A percentile compares a stretch with the other conserved stretches of the same genome.
phyloP scores from a whole-genome alignment of 2,329 filamentous ascomycete genomes.

The Blastomyces percursus region DNA sequence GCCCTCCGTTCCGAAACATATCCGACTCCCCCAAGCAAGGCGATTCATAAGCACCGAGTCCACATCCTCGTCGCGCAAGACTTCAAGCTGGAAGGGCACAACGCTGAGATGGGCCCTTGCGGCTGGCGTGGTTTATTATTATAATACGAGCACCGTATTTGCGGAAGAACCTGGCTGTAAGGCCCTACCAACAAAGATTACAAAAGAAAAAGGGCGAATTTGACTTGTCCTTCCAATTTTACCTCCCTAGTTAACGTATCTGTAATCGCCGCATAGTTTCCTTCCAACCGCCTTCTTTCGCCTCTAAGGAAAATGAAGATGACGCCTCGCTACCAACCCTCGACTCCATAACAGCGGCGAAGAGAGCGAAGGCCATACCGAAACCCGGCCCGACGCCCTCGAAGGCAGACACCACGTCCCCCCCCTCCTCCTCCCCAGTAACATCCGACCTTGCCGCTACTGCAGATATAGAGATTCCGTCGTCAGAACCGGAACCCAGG shows the following conservation, averaged over 20 bases:
- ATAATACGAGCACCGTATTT: constrained; percentile 81
- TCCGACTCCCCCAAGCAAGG: constrained; percentile 17
- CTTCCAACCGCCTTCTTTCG: constrained; percentile 19
- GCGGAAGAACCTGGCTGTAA: constrained; percentile 69
- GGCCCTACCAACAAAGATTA: constrained; percentile 20
- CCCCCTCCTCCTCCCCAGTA: constrained; percentile 13
- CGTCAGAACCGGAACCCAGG: constrained; percentile 9
- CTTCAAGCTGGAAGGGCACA: constrained; percentile 71
- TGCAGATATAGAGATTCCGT: constrained; percentile 12
- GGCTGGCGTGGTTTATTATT: constrained; percentile 73
- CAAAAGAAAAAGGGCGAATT: background rate
- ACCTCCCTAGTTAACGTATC: background rate
- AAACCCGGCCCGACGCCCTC: background rate
- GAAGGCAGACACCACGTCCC: constrained; percentile 1
- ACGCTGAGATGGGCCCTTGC: constrained; percentile 65
- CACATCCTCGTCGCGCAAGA: constrained; percentile 43
- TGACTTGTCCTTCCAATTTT: background rate
- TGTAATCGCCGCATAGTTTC: constrained; percentile 21
- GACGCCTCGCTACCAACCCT: constrained; percentile 51
- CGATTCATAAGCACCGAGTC: constrained; percentile 49
- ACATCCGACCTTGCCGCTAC: constrained; percentile 9
- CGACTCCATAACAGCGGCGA: constrained; percentile 53
- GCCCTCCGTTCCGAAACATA: constrained; percentile 6
- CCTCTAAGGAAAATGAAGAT: constrained; percentile 23
- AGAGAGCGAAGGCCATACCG: constrained; percentile 20